phyloP scores from a whole-genome alignment of 208 protist genomes.

The Leishmania amazonensis region DNA sequence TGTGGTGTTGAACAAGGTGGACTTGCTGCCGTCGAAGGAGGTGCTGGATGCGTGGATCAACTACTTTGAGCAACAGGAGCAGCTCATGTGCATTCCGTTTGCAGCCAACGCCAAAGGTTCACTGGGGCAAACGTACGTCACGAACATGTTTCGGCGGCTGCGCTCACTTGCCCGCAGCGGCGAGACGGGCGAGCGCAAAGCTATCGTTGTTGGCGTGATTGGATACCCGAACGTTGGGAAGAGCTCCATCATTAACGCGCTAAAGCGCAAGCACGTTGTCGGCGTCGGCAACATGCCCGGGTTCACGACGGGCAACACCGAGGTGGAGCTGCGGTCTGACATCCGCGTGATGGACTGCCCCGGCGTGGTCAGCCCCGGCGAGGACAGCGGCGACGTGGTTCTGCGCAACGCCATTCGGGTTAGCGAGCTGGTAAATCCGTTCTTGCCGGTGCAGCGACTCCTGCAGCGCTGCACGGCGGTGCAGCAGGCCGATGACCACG shows the following conservation, averaged over 20 bases:
- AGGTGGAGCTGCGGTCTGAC: conserved; percentile 96
- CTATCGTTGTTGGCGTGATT: conserved; percentile 97
- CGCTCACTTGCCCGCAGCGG: conserved; percentile 85
- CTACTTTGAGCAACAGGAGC: conserved; percentile 85
- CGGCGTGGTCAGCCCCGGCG: conserved; percentile 94
- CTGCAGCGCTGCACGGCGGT: conserved; percentile 81
- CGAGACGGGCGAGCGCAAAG: conserved; percentile 80
- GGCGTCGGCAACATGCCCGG: conserved; percentile 94
- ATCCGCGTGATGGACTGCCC: conserved; percentile 97
- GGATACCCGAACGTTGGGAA: conserved; percentile 99
- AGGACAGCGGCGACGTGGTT: conserved; percentile 92
- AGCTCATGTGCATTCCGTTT: conserved; percentile 85
- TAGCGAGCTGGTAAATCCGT: conserved; percentile 93
- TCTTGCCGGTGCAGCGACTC: conserved; percentile 90
- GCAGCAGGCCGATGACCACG: conserved; percentile 48
- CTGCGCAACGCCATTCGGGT: conserved; percentile 96
- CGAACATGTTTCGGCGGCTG: conserved; percentile 91
- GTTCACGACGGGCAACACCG: conserved; percentile 94
- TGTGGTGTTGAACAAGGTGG: conserved; percentile 98
- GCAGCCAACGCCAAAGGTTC: conserved; percentile 85
- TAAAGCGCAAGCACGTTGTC: conserved; percentile 95
- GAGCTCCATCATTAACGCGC: conserved; percentile 96
- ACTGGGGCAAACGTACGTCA: conserved; percentile 54
- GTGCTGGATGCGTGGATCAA: conserved; percentile 85
- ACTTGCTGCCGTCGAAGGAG: conserved; percentile 96